Conservation (phyloP, 495 filamentous ascomycete species). For the Xylaria venustula region DNA sequence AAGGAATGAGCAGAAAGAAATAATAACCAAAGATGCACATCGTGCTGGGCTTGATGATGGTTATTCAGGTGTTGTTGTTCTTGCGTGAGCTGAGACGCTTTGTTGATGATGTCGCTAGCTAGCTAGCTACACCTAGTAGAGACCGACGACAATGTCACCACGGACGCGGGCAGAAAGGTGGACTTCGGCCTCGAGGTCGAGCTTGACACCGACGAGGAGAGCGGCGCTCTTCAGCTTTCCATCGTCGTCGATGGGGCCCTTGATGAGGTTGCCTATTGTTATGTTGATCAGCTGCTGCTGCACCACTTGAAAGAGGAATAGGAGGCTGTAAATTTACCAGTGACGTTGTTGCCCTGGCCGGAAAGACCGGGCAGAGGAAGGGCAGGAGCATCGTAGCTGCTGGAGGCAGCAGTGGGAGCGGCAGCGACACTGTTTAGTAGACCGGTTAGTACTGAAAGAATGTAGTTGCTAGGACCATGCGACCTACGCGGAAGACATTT, state of each 20-base stretch:
- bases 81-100: no score
- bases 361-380: conserved; percentile 9
- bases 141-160: conserved; percentile 26
- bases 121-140: conserved; percentile 15
- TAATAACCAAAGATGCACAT: no score
- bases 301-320: background rate
- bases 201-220: conserved; percentile 44
- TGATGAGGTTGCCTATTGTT: conserved; percentile 32
- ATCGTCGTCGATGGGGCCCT: conserved; percentile 38
- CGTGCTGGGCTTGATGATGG: no score
- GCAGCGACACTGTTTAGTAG: background rate
- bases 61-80: no score
- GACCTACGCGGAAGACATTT: background rate
- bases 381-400: background rate
- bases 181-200: conserved; percentile 26
- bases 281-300: background rate
- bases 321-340: background rate
- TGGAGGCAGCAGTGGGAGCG: background rate
- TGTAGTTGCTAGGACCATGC: background rate
- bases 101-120: no score
- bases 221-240: conserved; percentile 41
- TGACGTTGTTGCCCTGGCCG: conserved; percentile 6
- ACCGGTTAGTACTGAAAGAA: background rate
- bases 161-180: conserved; percentile 24
- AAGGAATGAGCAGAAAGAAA: no score